Evolutionary conservation across 1,139 yeast genomes (phyloP).

Genomic region (Yamadazyma kanchanaburiensis): DNA sequence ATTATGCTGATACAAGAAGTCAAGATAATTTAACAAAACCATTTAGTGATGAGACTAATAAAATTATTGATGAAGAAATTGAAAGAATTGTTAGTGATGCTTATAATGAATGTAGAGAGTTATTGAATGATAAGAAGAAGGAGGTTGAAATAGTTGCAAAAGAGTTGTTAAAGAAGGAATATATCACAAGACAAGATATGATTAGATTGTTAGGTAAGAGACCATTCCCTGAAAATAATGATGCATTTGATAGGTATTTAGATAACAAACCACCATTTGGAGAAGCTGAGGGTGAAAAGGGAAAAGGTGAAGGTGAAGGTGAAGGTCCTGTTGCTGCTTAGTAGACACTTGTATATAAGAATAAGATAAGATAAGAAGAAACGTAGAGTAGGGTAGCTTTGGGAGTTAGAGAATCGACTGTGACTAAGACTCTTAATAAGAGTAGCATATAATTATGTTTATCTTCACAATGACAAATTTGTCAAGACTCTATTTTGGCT

Average conservation of each 20-base stretch:
- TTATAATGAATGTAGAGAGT: conserved; percentile 61
- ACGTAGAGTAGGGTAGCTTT: no score
- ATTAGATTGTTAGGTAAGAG: conserved; percentile 81
- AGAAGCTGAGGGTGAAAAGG: no score
- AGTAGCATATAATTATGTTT: no score
- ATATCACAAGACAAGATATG: conserved; percentile 88
- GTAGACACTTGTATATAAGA: no score
- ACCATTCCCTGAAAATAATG: conserved; percentile 87
- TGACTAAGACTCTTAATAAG: no score
- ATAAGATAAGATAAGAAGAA: no score
- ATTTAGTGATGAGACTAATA: conserved; percentile 83
- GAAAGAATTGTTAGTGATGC: conserved; percentile 78
- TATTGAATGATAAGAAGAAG: conserved; percentile 65
- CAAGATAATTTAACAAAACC: conserved; percentile 78
- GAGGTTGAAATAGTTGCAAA: conserved; percentile 87
- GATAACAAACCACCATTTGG: conserved; percentile 40
- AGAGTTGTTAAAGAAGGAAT: conserved; percentile 78
- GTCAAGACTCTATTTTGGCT: no score
- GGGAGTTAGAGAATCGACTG: no score
- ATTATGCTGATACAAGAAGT: conserved; percentile 55
- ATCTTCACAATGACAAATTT: no score
- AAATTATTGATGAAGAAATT: conserved; percentile 78
- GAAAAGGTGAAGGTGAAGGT: no score
- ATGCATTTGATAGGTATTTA: conserved; percentile 86
- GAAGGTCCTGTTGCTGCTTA: no score